phyloP scores from a whole-genome alignment of 176 grass and related monocot genomes.

The Chloris gayana region DNA sequence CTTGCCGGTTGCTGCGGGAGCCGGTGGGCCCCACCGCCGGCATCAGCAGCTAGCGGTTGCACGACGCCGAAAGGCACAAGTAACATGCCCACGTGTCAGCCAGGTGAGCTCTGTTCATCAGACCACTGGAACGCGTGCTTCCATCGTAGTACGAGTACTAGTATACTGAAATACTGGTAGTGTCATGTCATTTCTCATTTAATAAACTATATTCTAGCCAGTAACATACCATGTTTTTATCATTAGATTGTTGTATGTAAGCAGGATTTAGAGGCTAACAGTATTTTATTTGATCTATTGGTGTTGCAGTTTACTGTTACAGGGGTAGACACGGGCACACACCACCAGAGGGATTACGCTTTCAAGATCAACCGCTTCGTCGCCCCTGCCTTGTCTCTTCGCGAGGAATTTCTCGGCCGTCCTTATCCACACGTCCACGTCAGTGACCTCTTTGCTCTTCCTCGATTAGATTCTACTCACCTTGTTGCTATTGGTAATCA shows the following conservation, averaged over 20 bases:
- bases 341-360: neutral
- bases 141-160: too few relatives aligned
- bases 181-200: too few relatives aligned
- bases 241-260: too few relatives aligned
- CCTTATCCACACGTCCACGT: constrained; percentile 10
- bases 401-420: neutral
- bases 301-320: too few relatives aligned
- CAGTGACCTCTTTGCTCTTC: neutral
- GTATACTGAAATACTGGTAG: too few relatives aligned
- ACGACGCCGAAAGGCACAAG: neutral
- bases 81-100: neutral
- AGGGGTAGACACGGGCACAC: too few relatives aligned
- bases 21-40: neutral
- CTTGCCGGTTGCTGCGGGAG: constrained; percentile 11
- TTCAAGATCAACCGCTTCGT: neutral
- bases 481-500: neutral
- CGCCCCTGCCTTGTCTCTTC: neutral
- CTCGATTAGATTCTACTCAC: neutral
- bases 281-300: too few relatives aligned
- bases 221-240: too few relatives aligned
- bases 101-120: neutral
- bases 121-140: neutral
- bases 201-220: too few relatives aligned
- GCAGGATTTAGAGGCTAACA: too few relatives aligned
- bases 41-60: neutral